phyloP scores from a whole-genome alignment of 164 flowering plant genomes.

The Brasenia schreberi region DNA sequence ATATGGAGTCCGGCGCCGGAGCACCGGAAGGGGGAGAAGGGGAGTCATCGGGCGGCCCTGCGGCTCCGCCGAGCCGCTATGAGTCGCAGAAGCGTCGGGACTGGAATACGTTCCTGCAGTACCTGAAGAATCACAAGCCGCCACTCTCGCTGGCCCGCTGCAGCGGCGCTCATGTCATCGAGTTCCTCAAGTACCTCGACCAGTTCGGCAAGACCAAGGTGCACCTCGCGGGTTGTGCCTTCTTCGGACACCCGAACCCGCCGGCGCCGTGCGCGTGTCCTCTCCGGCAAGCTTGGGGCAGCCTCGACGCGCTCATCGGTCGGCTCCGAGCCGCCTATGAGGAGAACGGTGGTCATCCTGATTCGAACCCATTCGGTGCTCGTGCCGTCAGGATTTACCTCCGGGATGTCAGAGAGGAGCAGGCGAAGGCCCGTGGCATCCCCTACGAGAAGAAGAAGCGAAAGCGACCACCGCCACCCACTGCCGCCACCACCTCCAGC shows the following conservation, averaged over 20 bases:
- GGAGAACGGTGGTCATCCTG: constrained; percentile 28
- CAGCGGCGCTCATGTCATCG: constrained; percentile 24
- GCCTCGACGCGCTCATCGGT: constrained; percentile 29
- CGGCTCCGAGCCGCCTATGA: constrained; percentile 29
- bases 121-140: constrained; percentile 28
- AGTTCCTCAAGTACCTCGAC: constrained; percentile 28
- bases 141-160: constrained; percentile 18
- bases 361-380: constrained; percentile 26
- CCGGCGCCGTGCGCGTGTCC: constrained; percentile 27
- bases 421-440: constrained; percentile 30
- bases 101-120: constrained; percentile 32
- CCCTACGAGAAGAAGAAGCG: constrained; percentile 32
- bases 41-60: constrained; percentile 4
- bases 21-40: neutral
- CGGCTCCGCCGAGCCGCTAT: constrained; percentile 22
- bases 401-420: constrained; percentile 22
- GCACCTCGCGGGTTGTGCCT: constrained; percentile 19
- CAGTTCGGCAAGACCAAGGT: constrained; percentile 34
- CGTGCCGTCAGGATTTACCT: constrained; percentile 23
- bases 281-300: constrained; percentile 33
- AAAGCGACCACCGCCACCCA: constrained; percentile 10
- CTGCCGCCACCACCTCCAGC: neutral
- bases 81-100: constrained; percentile 34
- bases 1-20: neutral
- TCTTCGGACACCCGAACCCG: constrained; percentile 23